phyloP scores from a whole-genome alignment of 2,329 filamentous ascomycete species.

The Tolypocladium tropicale region DNA sequence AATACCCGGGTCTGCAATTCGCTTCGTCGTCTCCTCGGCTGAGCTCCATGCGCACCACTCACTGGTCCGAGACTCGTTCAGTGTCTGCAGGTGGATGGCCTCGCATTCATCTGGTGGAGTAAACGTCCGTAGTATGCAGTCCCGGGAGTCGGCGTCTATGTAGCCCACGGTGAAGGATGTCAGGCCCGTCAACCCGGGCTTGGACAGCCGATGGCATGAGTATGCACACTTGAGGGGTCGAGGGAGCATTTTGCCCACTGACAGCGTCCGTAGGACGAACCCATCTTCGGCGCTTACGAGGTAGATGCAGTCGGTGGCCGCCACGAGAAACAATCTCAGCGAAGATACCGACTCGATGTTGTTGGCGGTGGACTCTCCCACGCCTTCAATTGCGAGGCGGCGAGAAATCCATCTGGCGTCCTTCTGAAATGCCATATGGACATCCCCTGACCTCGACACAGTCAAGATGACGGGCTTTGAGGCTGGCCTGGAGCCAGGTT shows the following conservation, averaged over 20 bases:
- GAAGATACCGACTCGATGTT: conserved; percentile 49
- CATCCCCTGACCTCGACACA: conserved; percentile 37
- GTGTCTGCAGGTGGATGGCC: conserved; percentile 44
- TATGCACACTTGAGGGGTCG: conserved; percentile 52
- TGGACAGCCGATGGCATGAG: conserved; percentile 27
- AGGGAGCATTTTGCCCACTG: conserved; percentile 45
- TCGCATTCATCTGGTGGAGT: conserved; percentile 40
- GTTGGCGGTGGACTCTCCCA: conserved; percentile 36
- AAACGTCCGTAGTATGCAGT: conserved; percentile 57
- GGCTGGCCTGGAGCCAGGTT: conserved; percentile 4
- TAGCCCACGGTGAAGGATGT: conserved; percentile 57
- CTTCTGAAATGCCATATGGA: conserved; percentile 34
- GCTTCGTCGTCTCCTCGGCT: conserved; percentile 39
- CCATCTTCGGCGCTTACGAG: conserved; percentile 36
- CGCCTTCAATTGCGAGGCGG: conserved; percentile 28
- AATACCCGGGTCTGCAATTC: conserved; percentile 49
- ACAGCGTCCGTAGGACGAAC: conserved; percentile 49
- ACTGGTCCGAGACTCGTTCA: conserved; percentile 23
- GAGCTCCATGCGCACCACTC: conserved; percentile 41
- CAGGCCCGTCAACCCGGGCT: conserved; percentile 46
- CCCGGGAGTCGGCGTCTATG: conserved; percentile 44
- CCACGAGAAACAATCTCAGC: conserved; percentile 50
- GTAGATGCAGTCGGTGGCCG: conserved; percentile 47
- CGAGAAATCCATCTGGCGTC: conserved; percentile 39
- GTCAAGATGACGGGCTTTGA: conserved; percentile 25